A percentile compares a stretch with the other conserved stretches of the same genome.
phyloP scores from a whole-genome alignment of 352 stramenopile species.

The Globisporangium paddicum region DNA sequence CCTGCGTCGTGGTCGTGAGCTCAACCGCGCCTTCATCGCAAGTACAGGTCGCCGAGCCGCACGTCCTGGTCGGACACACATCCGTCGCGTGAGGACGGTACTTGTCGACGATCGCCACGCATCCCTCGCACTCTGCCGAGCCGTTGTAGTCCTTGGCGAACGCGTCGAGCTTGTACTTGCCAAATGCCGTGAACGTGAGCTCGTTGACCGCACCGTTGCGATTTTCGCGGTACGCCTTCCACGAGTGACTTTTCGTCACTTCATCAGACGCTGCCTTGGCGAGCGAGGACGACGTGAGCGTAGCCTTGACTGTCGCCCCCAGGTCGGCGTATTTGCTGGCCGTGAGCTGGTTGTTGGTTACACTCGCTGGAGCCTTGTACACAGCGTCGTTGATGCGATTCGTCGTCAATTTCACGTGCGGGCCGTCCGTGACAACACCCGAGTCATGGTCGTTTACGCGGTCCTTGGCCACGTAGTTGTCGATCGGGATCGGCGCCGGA shows the following conservation, averaged over 20 bases:
- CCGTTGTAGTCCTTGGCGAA: constrained; percentile 44
- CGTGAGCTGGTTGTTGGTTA: no score
- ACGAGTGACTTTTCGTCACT: constrained; percentile 17
- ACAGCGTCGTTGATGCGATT: background rate
- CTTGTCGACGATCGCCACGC: constrained; percentile 46
- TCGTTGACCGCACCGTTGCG: constrained; percentile 27
- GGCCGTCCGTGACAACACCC: background rate
- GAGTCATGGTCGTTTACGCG: constrained; percentile 25
- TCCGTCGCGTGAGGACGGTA: constrained; percentile 36
- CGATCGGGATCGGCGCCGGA: constrained; percentile 36
- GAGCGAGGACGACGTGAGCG: background rate
- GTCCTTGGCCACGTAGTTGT: constrained; percentile 47
- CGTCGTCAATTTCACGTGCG: constrained; percentile 4
- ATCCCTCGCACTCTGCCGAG: constrained; percentile 34
- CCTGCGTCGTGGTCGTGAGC: no score
- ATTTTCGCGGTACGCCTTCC: constrained; percentile 42
- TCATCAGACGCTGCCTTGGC: background rate
- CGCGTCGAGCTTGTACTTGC: constrained; percentile 49
- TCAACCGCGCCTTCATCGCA: constrained; percentile 11
- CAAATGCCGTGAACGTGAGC: constrained; percentile 34
- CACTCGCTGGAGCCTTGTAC: constrained; percentile 4
- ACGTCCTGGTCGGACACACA: background rate
- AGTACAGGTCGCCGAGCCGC: no score
- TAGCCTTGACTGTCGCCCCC: background rate
- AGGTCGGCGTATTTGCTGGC: background rate